These are phyloP conservation scores for Metschnikowia borealis DNA, from an alignment of 805 yeast genomes.

Conservation along the genomic window DNA sequence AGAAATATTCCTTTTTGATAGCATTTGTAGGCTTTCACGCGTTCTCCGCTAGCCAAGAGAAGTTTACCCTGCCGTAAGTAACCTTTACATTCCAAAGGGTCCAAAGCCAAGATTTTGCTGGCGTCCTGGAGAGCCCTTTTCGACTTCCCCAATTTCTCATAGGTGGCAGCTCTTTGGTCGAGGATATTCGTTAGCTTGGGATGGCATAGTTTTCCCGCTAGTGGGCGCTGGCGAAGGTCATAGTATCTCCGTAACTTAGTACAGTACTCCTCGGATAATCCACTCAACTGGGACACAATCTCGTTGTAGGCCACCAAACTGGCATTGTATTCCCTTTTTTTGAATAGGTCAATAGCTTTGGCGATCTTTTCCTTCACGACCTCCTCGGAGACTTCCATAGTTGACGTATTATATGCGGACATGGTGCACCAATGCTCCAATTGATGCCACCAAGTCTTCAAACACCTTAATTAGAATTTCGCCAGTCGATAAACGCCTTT, in stretches of 20 bases:
- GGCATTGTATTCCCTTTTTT: conserved; percentile 23
- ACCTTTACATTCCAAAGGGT: conserved; percentile 48
- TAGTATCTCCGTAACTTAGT: conserved; percentile 20
- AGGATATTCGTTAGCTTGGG: conserved; percentile 33
- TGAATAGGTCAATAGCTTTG: conserved; percentile 31
- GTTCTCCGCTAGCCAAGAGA: conserved; percentile 19
- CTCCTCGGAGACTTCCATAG: conserved; percentile 21
- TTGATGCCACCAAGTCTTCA: neutral
- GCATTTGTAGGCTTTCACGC: conserved; percentile 33
- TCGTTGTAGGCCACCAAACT: conserved; percentile 29
- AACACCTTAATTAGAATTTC: too few species aligned
- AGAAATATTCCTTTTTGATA: conserved; percentile 35
- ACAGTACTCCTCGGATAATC: conserved; percentile 10
- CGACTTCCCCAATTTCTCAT: conserved; percentile 34
- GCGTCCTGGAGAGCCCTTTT: conserved; percentile 38
- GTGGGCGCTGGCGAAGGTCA: conserved; percentile 23
- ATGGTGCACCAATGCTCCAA: neutral
- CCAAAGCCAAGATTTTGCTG: conserved; percentile 26
- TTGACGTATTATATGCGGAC: neutral
- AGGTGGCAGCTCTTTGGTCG: conserved; percentile 50
- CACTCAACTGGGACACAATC: conserved; percentile 19
- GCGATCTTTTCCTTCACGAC: conserved; percentile 26
- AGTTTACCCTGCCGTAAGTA: conserved; percentile 44
- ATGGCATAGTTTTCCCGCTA: conserved; percentile 29
- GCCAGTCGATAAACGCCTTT: too few species aligned